These are phyloP conservation scores for Suillus ampliporus DNA, from an alignment of 768 basidiomycete species.

Conservation along the genomic window DNA sequence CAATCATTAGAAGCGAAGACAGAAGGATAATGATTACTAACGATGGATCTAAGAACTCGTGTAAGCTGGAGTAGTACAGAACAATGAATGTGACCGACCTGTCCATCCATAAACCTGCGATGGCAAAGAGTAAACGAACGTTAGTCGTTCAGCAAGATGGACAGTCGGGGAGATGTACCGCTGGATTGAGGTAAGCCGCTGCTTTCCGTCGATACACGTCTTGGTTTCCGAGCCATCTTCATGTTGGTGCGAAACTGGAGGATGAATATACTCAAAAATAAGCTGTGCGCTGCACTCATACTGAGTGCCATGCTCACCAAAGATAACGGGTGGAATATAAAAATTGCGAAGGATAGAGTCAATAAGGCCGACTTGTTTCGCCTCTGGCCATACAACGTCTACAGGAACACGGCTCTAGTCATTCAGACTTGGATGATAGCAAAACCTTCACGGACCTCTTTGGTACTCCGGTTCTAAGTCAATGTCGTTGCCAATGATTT, in stretches of 20 bases:
- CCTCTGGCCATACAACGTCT: conserved; percentile 84
- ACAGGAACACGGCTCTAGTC: background rate
- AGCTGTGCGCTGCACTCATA: conserved; percentile 5
- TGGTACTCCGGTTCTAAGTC: conserved; percentile 81
- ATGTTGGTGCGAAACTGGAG: conserved; percentile 51
- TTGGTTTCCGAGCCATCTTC: conserved; percentile 71
- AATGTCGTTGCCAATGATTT: conserved; percentile 67
- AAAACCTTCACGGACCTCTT: conserved; percentile 52
- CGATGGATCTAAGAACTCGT: conserved; percentile 56
- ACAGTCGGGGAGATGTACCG: conserved; percentile 47
- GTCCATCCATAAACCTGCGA: conserved; percentile 69
- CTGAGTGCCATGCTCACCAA: conserved; percentile 48
- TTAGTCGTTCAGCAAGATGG: background rate
- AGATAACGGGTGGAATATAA: conserved; percentile 82
- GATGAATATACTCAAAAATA: conserved; percentile 8
- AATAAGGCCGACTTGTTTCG: conserved; percentile 75
- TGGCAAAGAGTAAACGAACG: conserved; percentile 5
- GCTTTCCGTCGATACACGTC: conserved; percentile 83
- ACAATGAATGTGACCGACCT: conserved; percentile 48
- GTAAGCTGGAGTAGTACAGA: background rate
- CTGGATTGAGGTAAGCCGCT: conserved; percentile 76
- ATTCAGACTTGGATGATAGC: background rate
- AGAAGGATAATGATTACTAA: conserved; percentile 32
- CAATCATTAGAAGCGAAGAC: conserved; percentile 11
- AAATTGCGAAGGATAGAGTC: conserved; percentile 82